Evolutionary conservation across 2,329 filamentous ascomycete species (phyloP), one percentile per base, ranked within the genome.

Genomic region (Neofusicoccum cordaticola): DNA sequence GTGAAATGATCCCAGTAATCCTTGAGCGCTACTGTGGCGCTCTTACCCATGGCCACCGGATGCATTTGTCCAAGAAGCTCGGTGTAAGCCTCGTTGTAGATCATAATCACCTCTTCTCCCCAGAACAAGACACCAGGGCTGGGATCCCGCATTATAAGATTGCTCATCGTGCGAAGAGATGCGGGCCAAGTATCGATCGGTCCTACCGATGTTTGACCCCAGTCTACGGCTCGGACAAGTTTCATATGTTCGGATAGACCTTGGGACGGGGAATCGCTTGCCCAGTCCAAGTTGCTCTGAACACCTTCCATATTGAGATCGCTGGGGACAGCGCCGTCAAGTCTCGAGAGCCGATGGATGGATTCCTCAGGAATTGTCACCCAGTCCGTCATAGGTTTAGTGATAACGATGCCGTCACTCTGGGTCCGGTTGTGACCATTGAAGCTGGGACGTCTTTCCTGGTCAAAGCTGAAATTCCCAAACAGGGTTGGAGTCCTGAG

Each of bases 1-100:
- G 69, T 56, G 39, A 74, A 74, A 53, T 65, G 62, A 7, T 62
- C 64, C 73, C 71, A 75, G 90, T 93, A 88, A 90, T 90, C 1
- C 85, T 90, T 2, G 86, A 88, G 77, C 89, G 86, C 6, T 85
- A 90, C n/a, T 83, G 87, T 64, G 82, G 79, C 77, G 45, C 72
- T 72, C 81, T 84, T 1, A 86, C 91, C 69, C 80, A 87, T 63
- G 83, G 81, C 70, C 4, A 19, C 27, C 89, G 90, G 12, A 88
- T 79, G 76, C 9, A 72, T 66, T 0, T 52, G 53, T 2, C 71
- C 73, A 5, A 74, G 67, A 6, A 75, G 65, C 27, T 73, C 66
- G 4, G 74, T 68, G 27, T 77, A 78, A 0, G 69, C 66, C 39
- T 76, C 73, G 42, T 80, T 80, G 69, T 78, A 79, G 22, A 79